These are phyloP conservation scores for Diaporthe citriasiana DNA, from an alignment of 2,329 filamentous ascomycete genomes.

Conservation along the genomic window DNA sequence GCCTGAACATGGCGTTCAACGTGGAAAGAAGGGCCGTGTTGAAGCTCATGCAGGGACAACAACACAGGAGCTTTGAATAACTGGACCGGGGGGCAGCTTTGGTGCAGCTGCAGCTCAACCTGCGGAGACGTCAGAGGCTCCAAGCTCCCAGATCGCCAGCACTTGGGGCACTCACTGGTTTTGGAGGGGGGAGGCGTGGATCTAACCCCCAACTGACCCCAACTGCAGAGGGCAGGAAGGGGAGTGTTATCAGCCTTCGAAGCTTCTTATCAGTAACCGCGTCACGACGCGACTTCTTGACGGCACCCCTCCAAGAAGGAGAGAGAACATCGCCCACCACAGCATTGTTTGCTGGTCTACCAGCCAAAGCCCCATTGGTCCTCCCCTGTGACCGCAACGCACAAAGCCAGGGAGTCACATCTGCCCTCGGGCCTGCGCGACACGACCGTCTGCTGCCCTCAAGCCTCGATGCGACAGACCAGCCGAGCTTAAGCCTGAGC, in stretches of 20 bases:
- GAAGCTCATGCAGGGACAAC: constrained; percentile 36
- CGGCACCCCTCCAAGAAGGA: constrained; percentile 4
- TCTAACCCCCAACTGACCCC: neutral
- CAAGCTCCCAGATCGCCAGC: constrained; percentile 20
- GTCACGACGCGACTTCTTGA: constrained; percentile 20
- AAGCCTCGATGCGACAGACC: neutral
- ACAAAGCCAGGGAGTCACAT: neutral
- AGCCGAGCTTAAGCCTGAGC: constrained; percentile 30
- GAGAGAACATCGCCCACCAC: neutral
- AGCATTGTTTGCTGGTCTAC: neutral
- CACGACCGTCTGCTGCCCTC: neutral
- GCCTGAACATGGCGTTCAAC: constrained; percentile 40
- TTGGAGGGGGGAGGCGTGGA: constrained; percentile 16
- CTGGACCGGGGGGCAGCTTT: constrained; percentile 14
- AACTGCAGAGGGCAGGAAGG: neutral
- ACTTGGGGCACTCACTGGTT: neutral
- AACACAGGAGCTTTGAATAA: constrained; percentile 27
- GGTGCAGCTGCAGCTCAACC: constrained; percentile 1
- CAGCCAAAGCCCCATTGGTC: no score
- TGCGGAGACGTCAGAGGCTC: constrained; percentile 39
- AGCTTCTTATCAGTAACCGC: constrained; percentile 12
- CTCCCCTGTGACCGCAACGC: neutral
- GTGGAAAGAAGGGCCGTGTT: neutral
- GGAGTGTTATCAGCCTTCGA: constrained; percentile 23
- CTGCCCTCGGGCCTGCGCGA: neutral